Conservation (phyloP, 2,329 filamentous ascomycete species). For the Pseudofabraea citricarpa region DNA sequence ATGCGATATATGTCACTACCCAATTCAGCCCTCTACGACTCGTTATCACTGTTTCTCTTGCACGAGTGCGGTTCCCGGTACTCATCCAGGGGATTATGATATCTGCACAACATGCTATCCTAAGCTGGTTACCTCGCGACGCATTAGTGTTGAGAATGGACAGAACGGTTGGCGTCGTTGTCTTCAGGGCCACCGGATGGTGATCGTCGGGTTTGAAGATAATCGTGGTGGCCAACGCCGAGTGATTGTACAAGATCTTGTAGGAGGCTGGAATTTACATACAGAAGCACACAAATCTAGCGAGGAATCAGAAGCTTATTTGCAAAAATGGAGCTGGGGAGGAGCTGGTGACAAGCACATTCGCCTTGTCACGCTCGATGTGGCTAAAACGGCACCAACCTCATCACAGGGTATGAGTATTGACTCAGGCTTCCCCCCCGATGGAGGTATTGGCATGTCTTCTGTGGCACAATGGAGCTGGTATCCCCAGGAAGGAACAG, state of each 20-base stretch:
- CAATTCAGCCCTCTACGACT: constrained; percentile 63
- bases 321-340: constrained; percentile 50
- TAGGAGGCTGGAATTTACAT: constrained; percentile 70
- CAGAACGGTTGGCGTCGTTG: constrained; percentile 80
- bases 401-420: constrained; percentile 16
- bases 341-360: constrained; percentile 34
- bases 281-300: constrained; percentile 41
- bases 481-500: constrained; percentile 59
- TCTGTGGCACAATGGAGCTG: constrained; percentile 71
- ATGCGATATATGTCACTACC: constrained; percentile 73
- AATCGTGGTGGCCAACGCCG: constrained; percentile 62
- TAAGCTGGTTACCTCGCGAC: constrained; percentile 55
- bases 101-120: constrained; percentile 77
- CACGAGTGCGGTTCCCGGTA: constrained; percentile 46
- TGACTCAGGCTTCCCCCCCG: constrained; percentile 56
- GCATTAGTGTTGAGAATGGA: constrained; percentile 72
- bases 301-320: constrained; percentile 27
- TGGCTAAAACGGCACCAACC: constrained; percentile 36
- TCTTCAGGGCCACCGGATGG: constrained; percentile 77
- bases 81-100: constrained; percentile 71
- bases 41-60: constrained; percentile 80
- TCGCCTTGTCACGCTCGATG: constrained; percentile 47
- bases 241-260: constrained; percentile 64
- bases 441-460: constrained; percentile 65
- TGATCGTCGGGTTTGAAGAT: constrained; percentile 70